These are phyloP conservation scores for Fusarium miscanthi DNA, from an alignment of 2,329 filamentous ascomycete genomes.

Conservation along the genomic window DNA sequence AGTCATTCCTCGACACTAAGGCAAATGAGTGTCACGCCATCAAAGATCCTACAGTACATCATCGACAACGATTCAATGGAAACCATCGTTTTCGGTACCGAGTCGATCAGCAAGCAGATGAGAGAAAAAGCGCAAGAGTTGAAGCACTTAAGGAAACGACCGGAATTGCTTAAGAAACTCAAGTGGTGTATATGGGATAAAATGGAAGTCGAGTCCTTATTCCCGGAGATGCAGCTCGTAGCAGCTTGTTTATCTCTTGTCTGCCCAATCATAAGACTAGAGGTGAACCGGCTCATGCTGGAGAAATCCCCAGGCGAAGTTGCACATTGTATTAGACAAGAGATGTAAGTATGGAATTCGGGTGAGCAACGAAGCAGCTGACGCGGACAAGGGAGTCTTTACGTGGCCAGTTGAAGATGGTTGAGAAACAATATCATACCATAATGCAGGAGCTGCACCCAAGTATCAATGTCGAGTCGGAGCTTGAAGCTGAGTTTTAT, in stretches of 20 bases:
- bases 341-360: neutral
- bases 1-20: neutral
- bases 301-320: neutral
- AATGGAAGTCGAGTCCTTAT: conserved; percentile 1
- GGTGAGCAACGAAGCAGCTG: neutral
- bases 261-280: neutral
- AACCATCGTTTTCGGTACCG: neutral
- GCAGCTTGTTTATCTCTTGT: neutral
- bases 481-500: neutral
- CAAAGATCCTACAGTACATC: neutral
- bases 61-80: neutral
- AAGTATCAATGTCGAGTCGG: too few relatives aligned
- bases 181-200: neutral
- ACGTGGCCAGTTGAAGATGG: neutral
- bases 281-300: neutral
- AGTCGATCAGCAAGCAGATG: neutral
- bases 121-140: neutral
- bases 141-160: neutral
- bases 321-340: neutral
- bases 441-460: neutral
- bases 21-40: neutral
- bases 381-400: neutral
- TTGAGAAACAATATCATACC: neutral
- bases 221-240: neutral
- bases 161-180: neutral